Percentiles rank a stretch among this genome's conserved stretches.
These are phyloP conservation scores for Pilatotrama ljubarskyi DNA, from an alignment of 768 basidiomycete genomes.

Conservation along the genomic window DNA sequence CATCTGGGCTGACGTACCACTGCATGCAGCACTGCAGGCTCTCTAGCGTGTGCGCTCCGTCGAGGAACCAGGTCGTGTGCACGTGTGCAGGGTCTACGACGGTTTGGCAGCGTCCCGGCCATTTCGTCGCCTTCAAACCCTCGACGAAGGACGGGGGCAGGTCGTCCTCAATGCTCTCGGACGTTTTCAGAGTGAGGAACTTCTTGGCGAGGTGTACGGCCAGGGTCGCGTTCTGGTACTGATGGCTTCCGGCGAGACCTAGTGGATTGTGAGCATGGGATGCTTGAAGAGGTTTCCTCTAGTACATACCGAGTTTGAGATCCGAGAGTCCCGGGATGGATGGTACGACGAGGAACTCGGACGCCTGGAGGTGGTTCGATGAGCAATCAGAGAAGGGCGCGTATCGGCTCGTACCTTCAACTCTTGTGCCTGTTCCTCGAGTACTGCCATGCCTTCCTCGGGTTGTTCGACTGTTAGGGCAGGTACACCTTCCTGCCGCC, in stretches of 20 bases:
- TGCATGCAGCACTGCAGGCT: conserved; percentile 83
- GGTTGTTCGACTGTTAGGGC: conserved; percentile 85
- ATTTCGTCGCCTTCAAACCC: conserved; percentile 70
- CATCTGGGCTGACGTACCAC: conserved; percentile 77
- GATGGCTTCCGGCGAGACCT: conserved; percentile 89
- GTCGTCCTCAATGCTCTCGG: conserved; percentile 27
- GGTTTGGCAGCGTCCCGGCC: conserved; percentile 96
- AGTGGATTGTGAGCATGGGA: conserved; percentile 1
- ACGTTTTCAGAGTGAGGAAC: conserved; percentile 51
- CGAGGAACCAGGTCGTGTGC: conserved; percentile 80
- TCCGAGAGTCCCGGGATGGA: conserved; percentile 47
- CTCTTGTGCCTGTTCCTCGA: conserved; percentile 66
- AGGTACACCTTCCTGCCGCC: conserved; percentile 79
- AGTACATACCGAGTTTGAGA: conserved; percentile 59
- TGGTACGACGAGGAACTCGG: conserved; percentile 66
- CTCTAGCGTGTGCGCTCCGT: conserved; percentile 94
- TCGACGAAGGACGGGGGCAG: conserved; percentile 56
- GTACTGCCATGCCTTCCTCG: conserved; percentile 61
- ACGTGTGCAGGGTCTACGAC: conserved; percentile 59
- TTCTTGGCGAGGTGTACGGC: conserved; percentile 71
- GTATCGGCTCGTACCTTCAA: conserved; percentile 49
- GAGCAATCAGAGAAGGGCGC: too few relatives aligned
- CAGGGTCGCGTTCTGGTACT: conserved; percentile 83
- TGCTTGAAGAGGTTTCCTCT: background rate
- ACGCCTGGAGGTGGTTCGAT: conserved; percentile 59